Evolutionary conservation across 352 stramenopile species (phyloP), one percentile per base, ranked within the genome.

Genomic region (Blastocystis sp.): DNA sequence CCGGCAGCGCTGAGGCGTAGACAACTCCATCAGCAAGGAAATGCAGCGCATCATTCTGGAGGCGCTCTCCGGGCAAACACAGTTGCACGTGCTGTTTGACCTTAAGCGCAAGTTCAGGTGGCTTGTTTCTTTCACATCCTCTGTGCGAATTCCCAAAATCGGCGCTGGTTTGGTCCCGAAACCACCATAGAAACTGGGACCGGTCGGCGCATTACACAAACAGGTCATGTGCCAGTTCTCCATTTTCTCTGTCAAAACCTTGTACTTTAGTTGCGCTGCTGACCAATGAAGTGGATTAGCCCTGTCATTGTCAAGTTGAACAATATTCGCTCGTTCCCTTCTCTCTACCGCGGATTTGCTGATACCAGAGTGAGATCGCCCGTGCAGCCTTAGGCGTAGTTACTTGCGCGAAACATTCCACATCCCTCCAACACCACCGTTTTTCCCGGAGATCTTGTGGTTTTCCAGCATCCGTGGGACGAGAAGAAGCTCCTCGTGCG

Each of bases 241-340:
- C 28, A 34, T 34, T 34, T 34, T 34, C 28, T 34, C 28, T 34
- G 28, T 34, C 28, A 34, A 34, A 34, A 34, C 28, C 28, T 34
- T 34, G 28, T 34, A 34, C 28, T 0, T 34, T 34, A 34, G 28
- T 57, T 57, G 48, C 48, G 48, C 48, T 57, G 6, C 14, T 57
- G 48, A 57, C 48, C 59, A 28, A 84, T 84, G 74, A 84, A 69
- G 74, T 84, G 74, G 74, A 43, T 84, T 84, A 54, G 74, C 48
- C 74, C 74, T 63, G 60, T 59, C 48, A 84, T 84, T 84, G 52
- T 84, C 14, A 84, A 84, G 69, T 43, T 84, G n/a, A 84, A 84
- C 43, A 84, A 84, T 57, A 61, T 84, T 84, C 74, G 74, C 74
- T 52, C 74, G 54, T 84, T 84, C 74, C 74, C 74, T 84, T 84